phyloP scores from a whole-genome alignment of 2,329 filamentous ascomycete species.

The Botryosphaeria agaves region DNA sequence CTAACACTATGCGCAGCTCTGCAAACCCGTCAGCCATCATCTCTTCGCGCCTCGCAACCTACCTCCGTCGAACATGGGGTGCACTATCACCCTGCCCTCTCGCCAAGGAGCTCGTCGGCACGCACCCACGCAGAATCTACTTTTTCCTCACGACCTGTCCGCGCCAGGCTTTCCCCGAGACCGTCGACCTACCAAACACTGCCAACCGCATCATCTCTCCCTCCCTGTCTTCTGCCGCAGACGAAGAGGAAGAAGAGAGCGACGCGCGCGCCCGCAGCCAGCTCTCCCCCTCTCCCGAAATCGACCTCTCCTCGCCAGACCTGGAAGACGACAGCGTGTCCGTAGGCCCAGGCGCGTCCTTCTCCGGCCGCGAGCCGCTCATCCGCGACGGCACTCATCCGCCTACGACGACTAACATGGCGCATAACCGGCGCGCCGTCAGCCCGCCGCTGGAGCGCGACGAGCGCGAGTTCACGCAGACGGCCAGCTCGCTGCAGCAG shows the following conservation, averaged over 20 bases:
- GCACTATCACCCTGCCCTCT: constrained; percentile 67
- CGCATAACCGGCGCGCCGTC: constrained; percentile 51
- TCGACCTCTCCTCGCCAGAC: constrained; percentile 76
- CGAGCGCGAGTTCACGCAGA: constrained; percentile 93
- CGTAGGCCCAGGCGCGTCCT: constrained; percentile 44
- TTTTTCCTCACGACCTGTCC: constrained; percentile 87
- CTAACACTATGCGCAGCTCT: constrained; percentile 44
- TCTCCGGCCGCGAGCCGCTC: constrained; percentile 30
- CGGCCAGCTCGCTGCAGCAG: constrained; percentile 64
- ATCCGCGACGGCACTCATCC: constrained; percentile 17
- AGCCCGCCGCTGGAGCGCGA: constrained; percentile 86
- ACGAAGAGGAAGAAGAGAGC: constrained; percentile 52
- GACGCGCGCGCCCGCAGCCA: constrained; percentile 40
- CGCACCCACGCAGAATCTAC: constrained; percentile 88
- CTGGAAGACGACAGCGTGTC: constrained; percentile 50
- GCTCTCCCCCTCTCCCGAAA: constrained; percentile 79
- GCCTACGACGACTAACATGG: constrained; percentile 22
- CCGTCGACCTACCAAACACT: too few relatives aligned
- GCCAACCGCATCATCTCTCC: constrained; percentile 57
- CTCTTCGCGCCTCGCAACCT: constrained; percentile 76
- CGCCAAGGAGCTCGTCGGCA: constrained; percentile 80
- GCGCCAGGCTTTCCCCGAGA: constrained; percentile 63
- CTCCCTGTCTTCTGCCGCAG: constrained; percentile 62
- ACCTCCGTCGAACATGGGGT: constrained; percentile 73
- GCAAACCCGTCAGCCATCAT: constrained; percentile 92